Evolutionary conservation across 441 rosid genomes (phyloP).

Genomic region (Mallotus repandus): DNA sequence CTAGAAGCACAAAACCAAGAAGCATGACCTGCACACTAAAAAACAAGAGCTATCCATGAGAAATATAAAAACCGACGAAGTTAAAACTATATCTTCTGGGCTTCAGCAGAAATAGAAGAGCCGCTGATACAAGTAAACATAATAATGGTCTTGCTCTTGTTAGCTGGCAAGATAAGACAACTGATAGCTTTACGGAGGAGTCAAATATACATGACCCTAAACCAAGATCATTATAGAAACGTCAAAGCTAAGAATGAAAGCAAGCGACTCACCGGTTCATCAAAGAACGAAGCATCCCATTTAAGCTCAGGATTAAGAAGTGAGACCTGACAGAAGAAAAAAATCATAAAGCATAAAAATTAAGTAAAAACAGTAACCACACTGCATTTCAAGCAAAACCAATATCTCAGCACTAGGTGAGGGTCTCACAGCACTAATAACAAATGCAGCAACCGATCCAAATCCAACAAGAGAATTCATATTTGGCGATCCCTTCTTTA

Average conservation of each 20-base stretch:
- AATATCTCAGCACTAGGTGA: neutral
- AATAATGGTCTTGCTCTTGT: neutral
- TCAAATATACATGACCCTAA: neutral
- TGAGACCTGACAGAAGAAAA: conserved; percentile 47
- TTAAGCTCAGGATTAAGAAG: conserved; percentile 79
- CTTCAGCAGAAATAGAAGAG: conserved; percentile 15
- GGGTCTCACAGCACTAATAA: conserved; percentile 72
- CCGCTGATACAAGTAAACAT: neutral
- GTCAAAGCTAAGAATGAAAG: conserved; percentile 29
- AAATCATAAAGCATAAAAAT: conserved; percentile 18
- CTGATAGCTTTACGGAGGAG: neutral
- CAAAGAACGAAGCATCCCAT: conserved; percentile 98
- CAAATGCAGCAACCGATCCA: conserved; percentile 80
- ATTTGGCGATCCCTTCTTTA: conserved; percentile 86
- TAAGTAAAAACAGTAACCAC: conserved; percentile 21
- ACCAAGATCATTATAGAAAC: neutral
- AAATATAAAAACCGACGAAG: conserved; percentile 23
- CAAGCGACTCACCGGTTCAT: conserved; percentile 86
- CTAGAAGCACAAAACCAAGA: conserved; percentile 94
- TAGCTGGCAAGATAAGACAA: neutral
- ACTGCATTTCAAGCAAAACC: conserved; percentile 1
- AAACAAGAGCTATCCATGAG: conserved; percentile 50
- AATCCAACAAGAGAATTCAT: conserved; percentile 97
- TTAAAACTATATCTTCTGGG: conserved; percentile 1
- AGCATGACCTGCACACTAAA: conserved; percentile 98